Percentiles rank a stretch among this genome's conserved stretches.
These are phyloP conservation scores for Dactylonectria estremocensis DNA, from an alignment of 2,329 filamentous ascomycete genomes.

Conservation along the genomic window DNA sequence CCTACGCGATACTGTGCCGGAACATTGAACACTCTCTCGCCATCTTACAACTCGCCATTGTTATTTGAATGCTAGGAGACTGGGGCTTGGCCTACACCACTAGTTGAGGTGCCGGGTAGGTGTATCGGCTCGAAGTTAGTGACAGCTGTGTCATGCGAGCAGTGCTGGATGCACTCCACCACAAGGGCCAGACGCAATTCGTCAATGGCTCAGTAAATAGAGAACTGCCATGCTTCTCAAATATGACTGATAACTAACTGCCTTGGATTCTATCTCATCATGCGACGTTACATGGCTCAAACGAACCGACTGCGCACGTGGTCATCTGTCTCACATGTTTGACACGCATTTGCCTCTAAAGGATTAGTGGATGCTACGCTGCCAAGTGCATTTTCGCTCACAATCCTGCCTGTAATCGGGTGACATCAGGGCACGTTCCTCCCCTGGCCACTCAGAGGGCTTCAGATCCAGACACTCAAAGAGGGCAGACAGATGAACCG, in stretches of 20 bases:
- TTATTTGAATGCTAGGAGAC: no score
- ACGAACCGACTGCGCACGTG: not conserved
- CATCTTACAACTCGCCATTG: no score
- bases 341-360: not conserved
- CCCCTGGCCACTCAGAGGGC: constrained; percentile 11
- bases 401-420: constrained; percentile 19
- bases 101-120: no score
- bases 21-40: no score
- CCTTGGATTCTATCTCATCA: not conserved
- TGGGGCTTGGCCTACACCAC: no score
- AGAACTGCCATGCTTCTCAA: not conserved
- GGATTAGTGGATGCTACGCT: not conserved
- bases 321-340: not conserved
- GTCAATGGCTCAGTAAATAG: not conserved
- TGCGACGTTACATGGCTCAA: not conserved
- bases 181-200: not conserved
- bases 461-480: not conserved
- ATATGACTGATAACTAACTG: not conserved
- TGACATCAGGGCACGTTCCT: constrained; percentile 19
- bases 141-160: not conserved
- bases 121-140: no score
- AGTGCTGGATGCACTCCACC: not conserved
- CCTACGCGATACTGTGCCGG: no score
- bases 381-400: not conserved
- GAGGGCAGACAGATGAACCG: constrained; percentile 1